A percentile compares a stretch with the other conserved stretches of the same genome.
Conservation (phyloP, 1,284 basidiomycete genomes). For the Heterobasidion annosum region DNA sequence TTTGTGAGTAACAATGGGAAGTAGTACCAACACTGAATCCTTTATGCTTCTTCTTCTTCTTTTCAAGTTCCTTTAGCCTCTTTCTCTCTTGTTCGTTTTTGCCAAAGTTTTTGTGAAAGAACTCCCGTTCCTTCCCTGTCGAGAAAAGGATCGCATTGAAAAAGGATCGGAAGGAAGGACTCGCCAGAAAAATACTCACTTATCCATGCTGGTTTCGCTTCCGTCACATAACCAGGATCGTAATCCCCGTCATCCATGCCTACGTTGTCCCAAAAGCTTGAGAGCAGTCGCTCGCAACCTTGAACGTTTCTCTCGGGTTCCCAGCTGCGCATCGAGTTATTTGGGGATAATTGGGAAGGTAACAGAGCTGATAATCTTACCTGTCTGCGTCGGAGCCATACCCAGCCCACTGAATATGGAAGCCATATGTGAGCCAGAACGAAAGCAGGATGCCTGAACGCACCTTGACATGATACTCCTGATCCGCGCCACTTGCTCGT, state of each 20-base stretch:
- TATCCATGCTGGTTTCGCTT: conserved; percentile 40
- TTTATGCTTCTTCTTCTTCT: neutral
- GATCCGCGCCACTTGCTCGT: neutral
- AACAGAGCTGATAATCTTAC: conserved; percentile 17
- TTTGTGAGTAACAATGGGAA: neutral
- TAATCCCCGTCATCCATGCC: conserved; percentile 49
- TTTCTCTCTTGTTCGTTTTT: neutral
- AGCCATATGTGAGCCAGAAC: conserved; percentile 6
- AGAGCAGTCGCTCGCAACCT: conserved; percentile 43
- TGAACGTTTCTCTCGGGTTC: conserved; percentile 50
- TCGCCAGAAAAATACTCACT: conserved; percentile 23
- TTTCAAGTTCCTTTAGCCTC: neutral
- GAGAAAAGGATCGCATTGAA: neutral
- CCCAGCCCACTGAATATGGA: conserved; percentile 34
- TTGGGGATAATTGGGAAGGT: too few relatives aligned
- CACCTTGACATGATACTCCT: conserved; percentile 15
- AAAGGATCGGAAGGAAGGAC: neutral
- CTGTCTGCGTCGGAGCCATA: conserved; percentile 41
- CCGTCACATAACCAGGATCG: conserved; percentile 27
- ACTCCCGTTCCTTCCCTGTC: neutral
- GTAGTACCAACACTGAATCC: neutral
- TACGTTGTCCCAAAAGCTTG: conserved; percentile 56
- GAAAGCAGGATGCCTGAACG: neutral
- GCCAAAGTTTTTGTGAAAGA: neutral
- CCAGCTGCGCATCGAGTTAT: conserved; percentile 35